Base-by-base conservation (phyloP, 2,329 filamentous ascomycete genomes). In the Didymella arachidicola region DNA sequence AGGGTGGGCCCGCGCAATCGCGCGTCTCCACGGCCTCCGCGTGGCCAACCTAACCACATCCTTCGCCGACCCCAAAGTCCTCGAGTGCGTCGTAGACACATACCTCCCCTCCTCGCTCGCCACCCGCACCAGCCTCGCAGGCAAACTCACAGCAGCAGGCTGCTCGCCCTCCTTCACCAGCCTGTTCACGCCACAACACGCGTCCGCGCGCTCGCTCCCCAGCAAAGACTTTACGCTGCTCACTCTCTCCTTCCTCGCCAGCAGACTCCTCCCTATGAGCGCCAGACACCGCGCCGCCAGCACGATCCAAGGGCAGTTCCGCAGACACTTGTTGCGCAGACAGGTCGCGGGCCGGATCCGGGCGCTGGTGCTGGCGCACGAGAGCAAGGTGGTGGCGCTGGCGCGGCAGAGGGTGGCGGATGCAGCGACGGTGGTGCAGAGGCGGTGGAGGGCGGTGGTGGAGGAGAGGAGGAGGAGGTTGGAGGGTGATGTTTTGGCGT, bases 221-320 rank as follows among this genome's bases (percentile, higher is more conserved):
- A 81, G 83, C 55, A 77, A 77, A 26, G 80, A 83, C 63, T 87
- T 86, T 61, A 85, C 83, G 0, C 70, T 87, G 26, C 81, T 83
- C 2, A 81, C 83, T 2, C 80, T 89, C 7, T 80, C 85, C 4
- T 87, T 87, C 69, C 80, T 89, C 6, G 85, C 84, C 41, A 86
- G 84, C 4, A 80, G 86, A 39, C 75, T 88, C 1, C 76, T 88
- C 3, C 80, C 82, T 0, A 78, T 84, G 6, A 80, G 81, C 1
- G 78, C 78, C 55, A 75, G 74, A 12, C 76, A 80, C 57, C 80
- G 81, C 42, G 86, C 86, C 2, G 84, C 85, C 0, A 69, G 76
- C 2, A 77, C 77, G 0, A 79, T 89, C 16, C 86, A 88, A 67
- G 75, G 76, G 16, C 78, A 78, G 7, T 87, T 81, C 77, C 81